Evolutionary conservation across 495 filamentous ascomycete genomes (phyloP).

Genomic region (Chaetomidium leptoderma): DNA sequence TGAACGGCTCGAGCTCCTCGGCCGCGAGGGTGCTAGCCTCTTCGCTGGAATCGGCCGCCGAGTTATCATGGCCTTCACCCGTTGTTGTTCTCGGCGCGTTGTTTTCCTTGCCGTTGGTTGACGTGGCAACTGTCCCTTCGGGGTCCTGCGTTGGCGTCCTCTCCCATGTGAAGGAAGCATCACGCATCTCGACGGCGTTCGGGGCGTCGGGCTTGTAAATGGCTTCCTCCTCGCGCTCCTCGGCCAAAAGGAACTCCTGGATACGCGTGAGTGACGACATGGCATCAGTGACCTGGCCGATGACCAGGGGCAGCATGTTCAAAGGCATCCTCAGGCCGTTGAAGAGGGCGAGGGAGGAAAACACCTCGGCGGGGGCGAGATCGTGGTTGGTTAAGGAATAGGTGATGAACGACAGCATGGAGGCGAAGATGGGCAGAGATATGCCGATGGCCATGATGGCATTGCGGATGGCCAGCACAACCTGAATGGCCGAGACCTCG

Average conservation of each 20-base stretch:
- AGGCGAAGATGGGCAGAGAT: slow-evolving; percentile 83
- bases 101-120: slow-evolving; percentile 31
- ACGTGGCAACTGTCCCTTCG: slow-evolving; percentile 37
- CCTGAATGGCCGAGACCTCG: slow-evolving; percentile 75
- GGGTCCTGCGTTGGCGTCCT: slow-evolving; percentile 60
- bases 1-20: slow-evolving; percentile 71
- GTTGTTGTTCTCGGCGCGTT: slow-evolving; percentile 43
- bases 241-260: slow-evolving; percentile 78
- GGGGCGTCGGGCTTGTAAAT: slow-evolving; percentile 56
- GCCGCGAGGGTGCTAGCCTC: slow-evolving; percentile 50
- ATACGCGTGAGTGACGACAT: slow-evolving; percentile 78
- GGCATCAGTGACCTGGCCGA: slow-evolving; percentile 85
- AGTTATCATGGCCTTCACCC: slow-evolving; percentile 23
- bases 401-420: slow-evolving; percentile 93
- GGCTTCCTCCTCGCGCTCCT: slow-evolving; percentile 76
- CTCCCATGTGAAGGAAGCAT: slow-evolving; percentile 93
- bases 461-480: slow-evolving; percentile 75
- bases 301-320: slow-evolving; percentile 80
- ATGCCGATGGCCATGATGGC: slow-evolving; percentile 71
- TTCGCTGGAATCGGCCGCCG: slow-evolving; percentile 36
- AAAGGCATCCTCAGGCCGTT: slow-evolving; percentile 85
- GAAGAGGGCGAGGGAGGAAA: slow-evolving; percentile 90
- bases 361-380: slow-evolving; percentile 71
- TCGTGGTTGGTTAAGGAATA: slow-evolving; percentile 71
- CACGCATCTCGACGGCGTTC: slow-evolving; percentile 65